phyloP scores from a whole-genome alignment of 2,329 filamentous ascomycete genomes.

The Escovopsis sp. region DNA sequence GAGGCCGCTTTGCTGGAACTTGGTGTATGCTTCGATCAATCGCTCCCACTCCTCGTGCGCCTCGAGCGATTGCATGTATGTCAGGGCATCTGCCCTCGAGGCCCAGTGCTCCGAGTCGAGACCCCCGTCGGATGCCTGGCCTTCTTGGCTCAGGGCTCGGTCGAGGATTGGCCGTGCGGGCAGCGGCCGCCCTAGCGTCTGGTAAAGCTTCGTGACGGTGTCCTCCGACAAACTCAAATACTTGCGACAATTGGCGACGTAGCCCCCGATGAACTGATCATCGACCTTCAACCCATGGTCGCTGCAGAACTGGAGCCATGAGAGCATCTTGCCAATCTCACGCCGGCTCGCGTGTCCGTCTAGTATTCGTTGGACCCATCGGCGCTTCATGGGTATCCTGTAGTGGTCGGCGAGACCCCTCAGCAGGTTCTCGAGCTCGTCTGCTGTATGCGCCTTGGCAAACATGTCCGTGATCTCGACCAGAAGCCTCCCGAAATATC shows the following conservation, averaged over 20 bases:
- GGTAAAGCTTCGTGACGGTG: slow-evolving; percentile 8
- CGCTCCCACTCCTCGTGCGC: slow-evolving; percentile 14
- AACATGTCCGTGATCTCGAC: slow-evolving; percentile 21
- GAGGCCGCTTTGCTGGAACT: slow-evolving; percentile 19
- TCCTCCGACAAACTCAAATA: slow-evolving; percentile 20
- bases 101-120: slow-evolving; percentile 1
- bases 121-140: neutral
- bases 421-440: slow-evolving; percentile 16
- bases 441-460: slow-evolving; percentile 11
- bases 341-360: slow-evolving; percentile 17
- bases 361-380: slow-evolving; percentile 17
- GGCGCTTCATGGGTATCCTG: slow-evolving; percentile 13
- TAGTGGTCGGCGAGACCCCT: slow-evolving; percentile 13
- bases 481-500: slow-evolving; percentile 14
- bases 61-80: slow-evolving; percentile 4
- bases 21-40: slow-evolving; percentile 25
- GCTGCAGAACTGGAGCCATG: slow-evolving; percentile 20
- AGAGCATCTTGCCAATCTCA: slow-evolving; percentile 13
- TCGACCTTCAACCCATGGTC: slow-evolving; percentile 15
- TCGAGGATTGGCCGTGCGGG: neutral
- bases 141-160: neutral
- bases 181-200: slow-evolving; percentile 1
- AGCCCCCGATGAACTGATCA: slow-evolving; percentile 14
- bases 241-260: slow-evolving; percentile 16
- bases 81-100: slow-evolving; percentile 3